Conservation (phyloP, 1,284 basidiomycete species). For the Cystobasidium slooffiae region DNA sequence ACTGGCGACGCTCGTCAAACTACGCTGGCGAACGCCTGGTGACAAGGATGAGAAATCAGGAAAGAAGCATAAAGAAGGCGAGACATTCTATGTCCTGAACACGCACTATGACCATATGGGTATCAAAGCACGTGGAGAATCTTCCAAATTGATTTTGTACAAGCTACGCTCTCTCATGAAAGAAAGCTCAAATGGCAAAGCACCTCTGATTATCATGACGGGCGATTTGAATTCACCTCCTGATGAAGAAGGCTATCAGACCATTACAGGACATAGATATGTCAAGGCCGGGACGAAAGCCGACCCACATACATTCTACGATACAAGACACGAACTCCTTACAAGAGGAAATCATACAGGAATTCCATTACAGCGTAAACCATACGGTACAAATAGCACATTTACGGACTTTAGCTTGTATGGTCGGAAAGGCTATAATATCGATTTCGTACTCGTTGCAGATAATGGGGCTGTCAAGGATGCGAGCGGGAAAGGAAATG, state of each 20-base stretch:
- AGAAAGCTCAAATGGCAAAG: not conserved
- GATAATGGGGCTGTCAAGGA: constrained; percentile 44
- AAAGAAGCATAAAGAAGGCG: constrained; percentile 19
- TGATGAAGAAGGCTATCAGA: constrained; percentile 49
- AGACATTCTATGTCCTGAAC: constrained; percentile 46
- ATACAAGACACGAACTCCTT: constrained; percentile 4
- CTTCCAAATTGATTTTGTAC: constrained; percentile 47
- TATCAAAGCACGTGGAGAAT: constrained; percentile 44
- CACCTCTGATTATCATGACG: constrained; percentile 46
- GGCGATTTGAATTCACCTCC: constrained; percentile 52
- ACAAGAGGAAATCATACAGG: not conserved
- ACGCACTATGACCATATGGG: constrained; percentile 53
- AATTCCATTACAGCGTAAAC: constrained; percentile 31
- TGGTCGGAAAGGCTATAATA: constrained; percentile 42
- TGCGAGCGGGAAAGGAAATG: not conserved
- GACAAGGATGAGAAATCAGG: not conserved
- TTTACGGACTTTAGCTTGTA: constrained; percentile 51
- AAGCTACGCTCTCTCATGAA: constrained; percentile 19
- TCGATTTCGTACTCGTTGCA: constrained; percentile 49
- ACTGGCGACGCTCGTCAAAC: constrained; percentile 46
- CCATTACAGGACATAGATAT: constrained; percentile 47
- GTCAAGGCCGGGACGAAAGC: not conserved
- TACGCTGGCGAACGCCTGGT: constrained; percentile 14
- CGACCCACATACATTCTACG: constrained; percentile 17
- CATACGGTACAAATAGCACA: constrained; percentile 48